phyloP scores from a whole-genome alignment of 1,139 yeast genomes.

The Maudiozyma humilis region DNA sequence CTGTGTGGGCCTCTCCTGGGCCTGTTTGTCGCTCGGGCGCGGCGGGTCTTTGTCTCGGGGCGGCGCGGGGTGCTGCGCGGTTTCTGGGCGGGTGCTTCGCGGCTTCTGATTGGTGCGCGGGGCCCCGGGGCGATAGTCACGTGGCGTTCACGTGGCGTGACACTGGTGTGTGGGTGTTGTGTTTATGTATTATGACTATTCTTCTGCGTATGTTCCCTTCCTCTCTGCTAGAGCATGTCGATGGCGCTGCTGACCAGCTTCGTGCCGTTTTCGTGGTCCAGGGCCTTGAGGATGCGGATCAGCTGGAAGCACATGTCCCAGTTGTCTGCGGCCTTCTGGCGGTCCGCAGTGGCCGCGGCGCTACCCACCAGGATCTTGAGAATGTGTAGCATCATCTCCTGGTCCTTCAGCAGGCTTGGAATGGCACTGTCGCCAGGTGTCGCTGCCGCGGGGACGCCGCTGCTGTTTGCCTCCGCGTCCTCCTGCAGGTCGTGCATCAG shows the following conservation, averaged over 20 bases:
- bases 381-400: conserved; percentile 35
- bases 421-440: conserved; percentile 8
- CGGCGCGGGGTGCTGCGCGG: too few species aligned
- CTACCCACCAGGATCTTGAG: conserved; percentile 34
- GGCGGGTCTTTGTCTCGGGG: too few species aligned
- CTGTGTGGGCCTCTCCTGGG: too few species aligned
- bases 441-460: background rate
- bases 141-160: background rate
- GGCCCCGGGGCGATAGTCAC: background rate
- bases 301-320: conserved; percentile 45
- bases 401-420: conserved; percentile 28
- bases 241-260: conserved; percentile 23
- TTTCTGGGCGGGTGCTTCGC: too few species aligned
- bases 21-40: too few species aligned
- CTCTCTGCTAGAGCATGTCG: conserved; percentile 11
- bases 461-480: background rate
- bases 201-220: too few species aligned
- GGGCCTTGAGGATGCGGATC: conserved; percentile 38
- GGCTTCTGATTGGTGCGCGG: background rate
- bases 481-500: conserved; percentile 1
- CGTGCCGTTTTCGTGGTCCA: conserved; percentile 33
- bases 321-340: conserved; percentile 34
- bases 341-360: conserved; percentile 28
- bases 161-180: too few species aligned
- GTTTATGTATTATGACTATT: too few species aligned